phyloP scores from a whole-genome alignment of 345 rosid genomes.

The Turritis glabra region DNA sequence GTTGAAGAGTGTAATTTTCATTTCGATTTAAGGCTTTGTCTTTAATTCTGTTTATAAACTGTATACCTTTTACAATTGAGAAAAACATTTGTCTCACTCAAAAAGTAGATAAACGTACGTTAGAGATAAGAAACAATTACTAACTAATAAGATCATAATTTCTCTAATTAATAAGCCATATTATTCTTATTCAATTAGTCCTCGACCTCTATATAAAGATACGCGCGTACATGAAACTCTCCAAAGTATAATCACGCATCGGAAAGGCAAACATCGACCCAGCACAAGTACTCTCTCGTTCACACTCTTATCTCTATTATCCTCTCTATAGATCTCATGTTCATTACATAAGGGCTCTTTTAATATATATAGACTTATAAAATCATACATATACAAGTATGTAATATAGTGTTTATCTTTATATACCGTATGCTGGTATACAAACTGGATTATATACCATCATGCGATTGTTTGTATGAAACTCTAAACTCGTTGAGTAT shows the following conservation, averaged over 20 bases:
- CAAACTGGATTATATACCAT: background rate
- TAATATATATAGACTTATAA: background rate
- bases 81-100: too few relatives aligned
- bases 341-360: background rate
- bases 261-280: conserved; percentile 3
- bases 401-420: background rate
- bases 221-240: background rate
- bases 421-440: background rate
- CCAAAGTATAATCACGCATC: background rate
- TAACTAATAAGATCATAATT: background rate
- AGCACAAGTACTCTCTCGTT: background rate
- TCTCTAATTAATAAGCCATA: background rate
- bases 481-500: background rate
- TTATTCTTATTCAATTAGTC: background rate
- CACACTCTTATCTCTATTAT: background rate
- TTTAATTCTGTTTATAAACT: background rate
- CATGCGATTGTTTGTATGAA: background rate
- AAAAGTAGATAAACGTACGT: background rate
- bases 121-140: background rate
- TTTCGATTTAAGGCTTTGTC: too few relatives aligned
- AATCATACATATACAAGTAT: background rate
- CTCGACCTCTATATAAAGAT: conserved; percentile 15
- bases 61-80: background rate
- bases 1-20: background rate
- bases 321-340: background rate